Conservation (phyloP, 2,329 filamentous ascomycete genomes). For the Trichophyton rubrum region DNA sequence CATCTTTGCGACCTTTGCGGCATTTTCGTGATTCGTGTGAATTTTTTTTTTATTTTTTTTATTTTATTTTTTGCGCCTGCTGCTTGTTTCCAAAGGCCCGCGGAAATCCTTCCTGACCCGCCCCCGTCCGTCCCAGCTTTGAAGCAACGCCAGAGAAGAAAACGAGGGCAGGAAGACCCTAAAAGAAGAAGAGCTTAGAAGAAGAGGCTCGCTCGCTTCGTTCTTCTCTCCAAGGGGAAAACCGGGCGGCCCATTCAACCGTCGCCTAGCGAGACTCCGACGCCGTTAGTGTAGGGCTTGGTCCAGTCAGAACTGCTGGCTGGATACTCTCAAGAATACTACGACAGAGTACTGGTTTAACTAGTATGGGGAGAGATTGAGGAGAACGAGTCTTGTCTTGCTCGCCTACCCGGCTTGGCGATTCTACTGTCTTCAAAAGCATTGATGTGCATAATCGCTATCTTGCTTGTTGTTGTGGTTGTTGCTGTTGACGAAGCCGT, state of each 20-base stretch:
- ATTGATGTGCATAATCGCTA: not conserved
- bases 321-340: too few relatives aligned
- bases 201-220: not conserved
- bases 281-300: not conserved
- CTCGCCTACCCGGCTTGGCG: constrained; percentile 3
- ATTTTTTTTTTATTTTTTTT: not conserved
- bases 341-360: too few relatives aligned
- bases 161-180: too few relatives aligned
- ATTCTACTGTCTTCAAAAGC: not conserved
- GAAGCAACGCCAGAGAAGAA: too few relatives aligned
- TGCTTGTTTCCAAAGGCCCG: not conserved
- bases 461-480: too few relatives aligned
- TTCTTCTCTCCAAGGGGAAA: not conserved
- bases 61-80: not conserved
- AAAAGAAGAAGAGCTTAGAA: not conserved
- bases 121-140: not conserved
- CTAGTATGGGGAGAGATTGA: not conserved
- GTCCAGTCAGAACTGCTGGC: too few relatives aligned
- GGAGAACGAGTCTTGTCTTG: not conserved
- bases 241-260: not conserved
- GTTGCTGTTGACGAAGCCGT: not conserved
- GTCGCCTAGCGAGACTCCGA: not conserved
- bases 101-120: constrained; percentile 3
- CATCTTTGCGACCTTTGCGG: not conserved
- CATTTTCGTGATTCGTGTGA: constrained; percentile 2